Percentiles rank a stretch among this genome's conserved stretches.
Conservation (phyloP, 73 alveolate genomes). For the Symbiodinium natans region DNA sequence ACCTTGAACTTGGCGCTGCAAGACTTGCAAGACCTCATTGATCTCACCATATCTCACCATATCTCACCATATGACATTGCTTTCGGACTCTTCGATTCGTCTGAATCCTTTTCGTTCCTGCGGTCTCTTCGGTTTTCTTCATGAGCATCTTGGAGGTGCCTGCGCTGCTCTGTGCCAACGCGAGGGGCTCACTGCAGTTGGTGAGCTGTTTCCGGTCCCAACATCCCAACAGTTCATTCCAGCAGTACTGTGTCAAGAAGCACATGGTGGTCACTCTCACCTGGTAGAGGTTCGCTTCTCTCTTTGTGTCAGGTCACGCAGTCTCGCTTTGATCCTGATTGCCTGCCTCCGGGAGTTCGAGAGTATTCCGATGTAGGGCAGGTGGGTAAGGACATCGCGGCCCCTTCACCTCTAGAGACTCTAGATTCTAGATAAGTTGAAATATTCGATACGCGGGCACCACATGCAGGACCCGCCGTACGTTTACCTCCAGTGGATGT, state of each 20-base stretch:
- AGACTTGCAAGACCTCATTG: too few species aligned
- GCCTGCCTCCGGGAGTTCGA: neutral
- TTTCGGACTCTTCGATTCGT: too few species aligned
- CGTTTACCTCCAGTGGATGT: conserved; percentile 19
- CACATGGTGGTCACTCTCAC: too few species aligned
- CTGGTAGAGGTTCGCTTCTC: neutral
- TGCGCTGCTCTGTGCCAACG: neutral
- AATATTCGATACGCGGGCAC: too few species aligned
- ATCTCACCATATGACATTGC: too few species aligned
- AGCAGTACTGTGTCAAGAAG: too few species aligned
- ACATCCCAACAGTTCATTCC: neutral
- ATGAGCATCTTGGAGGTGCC: too few species aligned
- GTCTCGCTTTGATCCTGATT: neutral
- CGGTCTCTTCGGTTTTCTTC: neutral
- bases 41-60: too few species aligned
- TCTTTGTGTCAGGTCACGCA: neutral
- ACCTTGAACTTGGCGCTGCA: too few species aligned
- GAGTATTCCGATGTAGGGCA: neutral
- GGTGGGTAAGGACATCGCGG: neutral
- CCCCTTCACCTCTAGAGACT: too few species aligned
- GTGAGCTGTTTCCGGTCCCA: neutral
- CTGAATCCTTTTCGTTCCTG: too few species aligned
- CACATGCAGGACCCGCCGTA: neutral
- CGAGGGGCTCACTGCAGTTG: neutral
- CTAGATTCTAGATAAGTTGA: too few species aligned